phyloP scores from a whole-genome alignment of 108 stramenopile species.

The Hondaea fermentalgiana region DNA sequence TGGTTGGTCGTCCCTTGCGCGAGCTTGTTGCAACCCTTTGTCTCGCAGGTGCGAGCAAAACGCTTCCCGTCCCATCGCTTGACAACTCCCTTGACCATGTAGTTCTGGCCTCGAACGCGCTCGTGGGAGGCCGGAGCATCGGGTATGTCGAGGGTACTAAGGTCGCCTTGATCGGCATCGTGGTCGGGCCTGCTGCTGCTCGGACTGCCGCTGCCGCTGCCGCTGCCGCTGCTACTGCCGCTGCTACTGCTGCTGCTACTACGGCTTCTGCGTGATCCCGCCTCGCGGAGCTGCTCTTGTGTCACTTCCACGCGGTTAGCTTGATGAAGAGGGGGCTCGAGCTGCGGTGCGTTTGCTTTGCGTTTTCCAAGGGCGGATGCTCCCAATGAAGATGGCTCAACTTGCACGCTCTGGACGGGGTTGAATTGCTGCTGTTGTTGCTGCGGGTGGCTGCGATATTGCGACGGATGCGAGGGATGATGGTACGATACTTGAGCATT shows the following conservation, averaged over 20 bases:
- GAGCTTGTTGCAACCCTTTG: background rate
- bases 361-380: no score
- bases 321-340: no score
- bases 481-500: no score
- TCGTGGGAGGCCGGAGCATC: background rate
- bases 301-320: no score
- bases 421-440: no score
- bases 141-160: background rate
- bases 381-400: no score
- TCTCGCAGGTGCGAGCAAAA: background rate
- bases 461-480: no score
- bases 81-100: background rate
- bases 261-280: background rate
- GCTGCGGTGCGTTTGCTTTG: no score
- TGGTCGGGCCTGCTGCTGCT: background rate
- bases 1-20: background rate
- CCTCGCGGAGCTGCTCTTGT: no score
- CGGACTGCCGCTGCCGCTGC: background rate
- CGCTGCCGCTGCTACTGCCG: background rate
- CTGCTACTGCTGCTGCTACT: background rate
- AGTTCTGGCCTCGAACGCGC: background rate
- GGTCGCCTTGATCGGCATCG: background rate
- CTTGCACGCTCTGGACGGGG: no score
- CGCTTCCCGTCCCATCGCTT: slow-evolving; percentile 3
- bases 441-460: no score